phyloP scores from a whole-genome alignment of 176 grass and related monocot species.

The Leersia perrieri region DNA sequence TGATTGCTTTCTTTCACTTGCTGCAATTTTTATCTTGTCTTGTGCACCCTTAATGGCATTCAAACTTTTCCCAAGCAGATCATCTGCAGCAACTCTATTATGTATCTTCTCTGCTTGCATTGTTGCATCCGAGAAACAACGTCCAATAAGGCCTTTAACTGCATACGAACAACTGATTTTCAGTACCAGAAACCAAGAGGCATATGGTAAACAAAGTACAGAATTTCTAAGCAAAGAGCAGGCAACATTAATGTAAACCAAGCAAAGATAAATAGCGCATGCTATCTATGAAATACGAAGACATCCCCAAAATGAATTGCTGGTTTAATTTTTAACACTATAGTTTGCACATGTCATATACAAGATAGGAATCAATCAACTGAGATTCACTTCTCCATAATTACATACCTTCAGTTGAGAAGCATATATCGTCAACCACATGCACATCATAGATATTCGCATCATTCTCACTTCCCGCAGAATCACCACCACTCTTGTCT shows the following conservation, averaged over 20 bases:
- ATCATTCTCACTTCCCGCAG: constrained; percentile 42
- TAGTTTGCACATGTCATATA: background rate
- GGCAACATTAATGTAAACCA: background rate
- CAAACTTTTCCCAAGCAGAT: constrained; percentile 62
- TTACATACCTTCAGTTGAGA: constrained; percentile 35
- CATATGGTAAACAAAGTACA: background rate
- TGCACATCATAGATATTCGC: constrained; percentile 69
- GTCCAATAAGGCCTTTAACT: constrained; percentile 34
- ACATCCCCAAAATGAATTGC: background rate
- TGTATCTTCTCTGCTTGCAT: constrained; percentile 54
- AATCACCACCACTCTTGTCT: constrained; percentile 30
- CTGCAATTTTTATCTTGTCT: constrained; percentile 58
- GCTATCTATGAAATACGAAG: background rate
- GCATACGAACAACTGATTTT: constrained; percentile 13
- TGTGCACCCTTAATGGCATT: constrained; percentile 71
- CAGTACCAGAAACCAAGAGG: background rate
- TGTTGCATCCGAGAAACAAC: constrained; percentile 49
- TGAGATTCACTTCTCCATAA: background rate
- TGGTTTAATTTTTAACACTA: background rate
- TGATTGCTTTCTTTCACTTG: constrained; percentile 52
- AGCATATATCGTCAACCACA: constrained; percentile 65
- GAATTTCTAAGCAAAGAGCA: background rate
- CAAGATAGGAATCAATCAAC: constrained; percentile 3
- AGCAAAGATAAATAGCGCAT: background rate
- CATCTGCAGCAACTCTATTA: constrained; percentile 69